These are phyloP conservation scores for Carex pumila DNA, from an alignment of 176 grass and related monocot genomes.

Conservation along the genomic window DNA sequence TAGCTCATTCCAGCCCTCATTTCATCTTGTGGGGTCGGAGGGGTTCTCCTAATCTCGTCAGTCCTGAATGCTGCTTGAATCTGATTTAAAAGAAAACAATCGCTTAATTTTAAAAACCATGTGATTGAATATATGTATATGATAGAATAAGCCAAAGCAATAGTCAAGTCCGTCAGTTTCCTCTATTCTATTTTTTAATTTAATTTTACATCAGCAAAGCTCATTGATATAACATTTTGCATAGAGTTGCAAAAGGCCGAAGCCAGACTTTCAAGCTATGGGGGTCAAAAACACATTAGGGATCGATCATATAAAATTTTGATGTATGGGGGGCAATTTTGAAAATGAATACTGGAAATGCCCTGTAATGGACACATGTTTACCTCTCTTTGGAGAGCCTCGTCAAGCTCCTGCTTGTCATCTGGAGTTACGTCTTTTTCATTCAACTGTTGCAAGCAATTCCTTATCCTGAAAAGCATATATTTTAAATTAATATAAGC, in stretches of 20 bases:
- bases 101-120: not conserved
- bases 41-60: conserved; percentile 78
- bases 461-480: conserved; percentile 57
- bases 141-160: not conserved
- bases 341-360: not conserved
- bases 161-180: not conserved
- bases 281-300: no score
- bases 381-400: conserved; percentile 90
- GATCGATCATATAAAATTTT: no score
- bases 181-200: not conserved
- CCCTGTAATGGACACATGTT: not conserved
- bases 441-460: conserved; percentile 58
- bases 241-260: not conserved
- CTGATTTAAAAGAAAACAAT: conserved; percentile 32
- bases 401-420: conserved; percentile 94
- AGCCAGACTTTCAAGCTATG: no score
- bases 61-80: conserved; percentile 98
- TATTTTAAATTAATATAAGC: conserved; percentile 5
- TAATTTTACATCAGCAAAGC: conserved; percentile 3
- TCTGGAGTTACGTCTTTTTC: conserved; percentile 90
- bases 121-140: not conserved
- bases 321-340: no score
- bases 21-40: conserved; percentile 95
- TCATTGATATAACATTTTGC: not conserved
- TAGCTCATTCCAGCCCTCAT: conserved; percentile 95